Conservation (phyloP, 2,329 filamentous ascomycete species). For the Teratosphaeria destructans region DNA sequence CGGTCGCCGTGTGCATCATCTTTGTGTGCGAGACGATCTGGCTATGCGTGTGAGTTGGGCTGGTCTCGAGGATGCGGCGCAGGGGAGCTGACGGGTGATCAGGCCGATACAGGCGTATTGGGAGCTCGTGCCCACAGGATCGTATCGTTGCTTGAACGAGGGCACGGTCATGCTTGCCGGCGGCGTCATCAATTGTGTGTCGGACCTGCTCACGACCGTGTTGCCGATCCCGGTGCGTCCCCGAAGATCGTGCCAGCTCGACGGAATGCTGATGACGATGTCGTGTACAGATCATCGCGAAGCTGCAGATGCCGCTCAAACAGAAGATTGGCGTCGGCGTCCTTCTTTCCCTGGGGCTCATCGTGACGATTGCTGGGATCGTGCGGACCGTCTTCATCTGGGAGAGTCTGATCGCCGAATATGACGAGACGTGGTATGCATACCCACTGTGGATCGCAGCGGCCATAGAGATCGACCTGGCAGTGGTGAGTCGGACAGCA, state of each 20-base stretch:
- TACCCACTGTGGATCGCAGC: constrained; percentile 38
- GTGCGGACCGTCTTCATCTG: constrained; percentile 31
- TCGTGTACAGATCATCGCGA: constrained; percentile 23
- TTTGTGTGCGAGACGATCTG: constrained; percentile 31
- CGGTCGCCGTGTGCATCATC: constrained; percentile 27
- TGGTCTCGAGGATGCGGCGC: neutral
- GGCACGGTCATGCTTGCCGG: constrained; percentile 28
- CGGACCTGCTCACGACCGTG: constrained; percentile 33
- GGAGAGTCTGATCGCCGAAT: constrained; percentile 25
- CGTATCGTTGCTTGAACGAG: constrained; percentile 31
- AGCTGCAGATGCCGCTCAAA: constrained; percentile 32
- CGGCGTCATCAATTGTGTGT: constrained; percentile 35
- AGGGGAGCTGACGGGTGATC: neutral
- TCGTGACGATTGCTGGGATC: constrained; percentile 33
- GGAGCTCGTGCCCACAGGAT: constrained; percentile 23
- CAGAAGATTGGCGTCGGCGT: constrained; percentile 31
- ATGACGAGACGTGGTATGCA: constrained; percentile 36
- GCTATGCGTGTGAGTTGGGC: constrained; percentile 26
- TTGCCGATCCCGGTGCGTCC: constrained; percentile 30
- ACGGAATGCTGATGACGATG: neutral
- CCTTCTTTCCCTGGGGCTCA: constrained; percentile 31
- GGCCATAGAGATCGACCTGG: constrained; percentile 37
- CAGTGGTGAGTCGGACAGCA: constrained; percentile 18
- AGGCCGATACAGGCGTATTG: constrained; percentile 25
- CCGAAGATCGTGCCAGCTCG: neutral